Base-by-base conservation (phyloP, 495 filamentous ascomycete genomes). In the Talaromyces ruber region DNA sequence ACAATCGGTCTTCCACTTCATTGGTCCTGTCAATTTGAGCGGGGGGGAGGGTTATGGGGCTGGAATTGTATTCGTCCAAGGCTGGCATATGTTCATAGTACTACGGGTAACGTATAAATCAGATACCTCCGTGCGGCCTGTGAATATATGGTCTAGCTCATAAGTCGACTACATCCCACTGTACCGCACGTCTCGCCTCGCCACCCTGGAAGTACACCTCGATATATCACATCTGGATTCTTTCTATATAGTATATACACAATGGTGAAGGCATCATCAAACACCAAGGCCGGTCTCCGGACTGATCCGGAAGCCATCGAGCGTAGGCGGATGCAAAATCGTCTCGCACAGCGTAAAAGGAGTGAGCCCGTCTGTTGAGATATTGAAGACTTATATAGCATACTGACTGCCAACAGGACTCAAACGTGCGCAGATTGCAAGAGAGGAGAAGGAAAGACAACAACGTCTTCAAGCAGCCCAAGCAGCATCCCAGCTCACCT, bases 231-330 rank as follows among this genome's bases (percentile, higher is more conserved):
- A 16, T 28, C 22, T 14, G 12, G 14, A 57, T 57, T 32, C 16
- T 18, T 6, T 34, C 6, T 22, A 32, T 34, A 21, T 11, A 25
- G 16, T 30, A 34, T 22, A 57, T 32, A 30, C 26, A 57, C 29
- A 34, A 57, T 57, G 54, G 54, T 57, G 26, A 57, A 57, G 28
- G 29, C 54, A 57, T 34, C 54, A 3, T 32, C 54, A 18, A 6
- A 16, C 62, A 64, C 63, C 67, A 60, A 60, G 26, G 22, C 39
- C 14, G 59, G 59, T 18, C 43, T 45, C 16, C 59, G 59, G 43
- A 60, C 59, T 14, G 59, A 60, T 16, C 59, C 59, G n/a, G 59
- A 60, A 51, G 59, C 59, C 26, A 52, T 60, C 30, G 59, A 60
- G 39, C 59, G 59, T 22, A 34, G 59, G 22, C 59, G 59, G 37